Evolutionary conservation across 179 eudicot species (phyloP), one percentile per base, ranked within the genome.

Genomic region (Spinacia oleracea): DNA sequence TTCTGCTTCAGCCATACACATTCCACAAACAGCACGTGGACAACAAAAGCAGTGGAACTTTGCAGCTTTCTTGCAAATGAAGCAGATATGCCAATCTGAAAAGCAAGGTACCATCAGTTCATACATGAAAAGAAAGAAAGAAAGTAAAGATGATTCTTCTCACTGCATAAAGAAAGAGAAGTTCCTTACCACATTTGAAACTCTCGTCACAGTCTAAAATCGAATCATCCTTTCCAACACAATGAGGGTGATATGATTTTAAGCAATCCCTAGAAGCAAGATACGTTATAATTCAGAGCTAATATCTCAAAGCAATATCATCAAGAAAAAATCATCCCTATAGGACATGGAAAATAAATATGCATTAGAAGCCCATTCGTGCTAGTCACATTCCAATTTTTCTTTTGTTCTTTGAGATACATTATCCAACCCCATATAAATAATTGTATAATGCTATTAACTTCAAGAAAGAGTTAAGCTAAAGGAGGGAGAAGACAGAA

Each of bases 41-140:
- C 97, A 93, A 81, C 91, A 83, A 83, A 79, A 81, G 79, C 96
- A 93, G 35, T 78, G 89, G 81, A 78, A 80, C 45, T 83, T 78
- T 29, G 97, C 78, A 76, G 76, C 69, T 77, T 46, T 85, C 42
- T 79, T 63, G 83, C 97, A 93, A 63, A 65, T 53, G 76, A 74
- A 76, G 83, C 97, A 93, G 64, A 64, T 51, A 83, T 93, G 97
- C 89, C 88, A 84, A 66, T 77, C 85, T 80, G 81, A 34, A 72
- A 72, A 55, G 32, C 1, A 63, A 16, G 31, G 18, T 45, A 38
- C 4, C 0, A 43, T n/a, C n/a, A n/a, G n/a, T n/a, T n/a, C n/a
- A 45, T 12, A 58, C 10, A 46, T 53, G 5, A 9, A 29, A 42
- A 25, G 46, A 5, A 48, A 15, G 15, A 64, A 40, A 51, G 29